A percentile compares a stretch with the other conserved stretches of the same genome.
phyloP scores from a whole-genome alignment of 1,284 basidiomycete genomes.

The Tranzscheliella williamsii region DNA sequence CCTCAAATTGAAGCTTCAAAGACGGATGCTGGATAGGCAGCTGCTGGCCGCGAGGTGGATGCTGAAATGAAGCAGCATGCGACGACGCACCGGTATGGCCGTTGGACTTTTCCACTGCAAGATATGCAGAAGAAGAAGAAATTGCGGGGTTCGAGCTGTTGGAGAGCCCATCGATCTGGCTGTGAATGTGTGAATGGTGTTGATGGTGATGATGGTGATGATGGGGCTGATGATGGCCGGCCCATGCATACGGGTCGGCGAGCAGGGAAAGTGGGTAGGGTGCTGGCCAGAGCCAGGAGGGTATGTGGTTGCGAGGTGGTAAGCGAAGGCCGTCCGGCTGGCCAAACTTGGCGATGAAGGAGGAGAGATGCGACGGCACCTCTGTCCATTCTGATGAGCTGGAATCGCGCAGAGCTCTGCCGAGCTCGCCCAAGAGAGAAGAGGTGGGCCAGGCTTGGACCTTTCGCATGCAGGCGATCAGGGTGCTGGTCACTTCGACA shows the following conservation, averaged over 20 bases:
- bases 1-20: constrained; percentile 48
- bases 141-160: no score
- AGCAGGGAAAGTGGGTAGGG: constrained; percentile 24
- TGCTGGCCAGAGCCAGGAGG: constrained; percentile 47
- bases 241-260: constrained; percentile 29
- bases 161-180: not conserved
- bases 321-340: constrained; percentile 50
- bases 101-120: constrained; percentile 1
- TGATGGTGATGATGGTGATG: not conserved
- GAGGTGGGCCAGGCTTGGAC: constrained; percentile 52
- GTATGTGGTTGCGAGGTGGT: constrained; percentile 41
- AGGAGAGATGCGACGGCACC: constrained; percentile 41
- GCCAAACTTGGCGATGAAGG: constrained; percentile 52
- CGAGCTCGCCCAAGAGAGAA: constrained; percentile 45
- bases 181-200: not conserved
- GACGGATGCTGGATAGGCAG: constrained; percentile 52
- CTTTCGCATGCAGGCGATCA: constrained; percentile 54
- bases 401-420: constrained; percentile 40
- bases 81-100: not conserved
- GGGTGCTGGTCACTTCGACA: constrained; percentile 49
- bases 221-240: not conserved
- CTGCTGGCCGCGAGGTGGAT: constrained; percentile 11
- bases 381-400: constrained; percentile 39
- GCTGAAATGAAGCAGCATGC: constrained; percentile 2
- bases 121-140: no score